Evolutionary conservation across 2,329 filamentous ascomycete genomes (phyloP), one percentile per base, ranked within the genome.

Genomic region (Bisporella sp.): DNA sequence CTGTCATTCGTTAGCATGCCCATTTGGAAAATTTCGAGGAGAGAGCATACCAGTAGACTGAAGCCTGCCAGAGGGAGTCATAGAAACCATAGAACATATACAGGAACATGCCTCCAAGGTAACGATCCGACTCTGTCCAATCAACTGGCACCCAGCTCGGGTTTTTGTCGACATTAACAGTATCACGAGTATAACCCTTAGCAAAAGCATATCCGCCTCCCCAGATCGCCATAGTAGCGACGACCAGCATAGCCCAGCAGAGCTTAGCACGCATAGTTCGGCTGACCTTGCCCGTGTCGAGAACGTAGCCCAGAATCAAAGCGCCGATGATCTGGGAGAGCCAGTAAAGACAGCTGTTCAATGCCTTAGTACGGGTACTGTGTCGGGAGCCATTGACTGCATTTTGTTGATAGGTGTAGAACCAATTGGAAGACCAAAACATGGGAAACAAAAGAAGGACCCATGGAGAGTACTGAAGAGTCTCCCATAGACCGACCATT

Each of bases 61-160:
- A 83, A 0, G 89, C 92, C 73, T 97, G 92, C 85, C 89, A 96
- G 49, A 84, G 80, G 41, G 91, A 89, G 66, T 96, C 92, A 60
- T 84, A 93, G 68, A 93, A 85, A 40, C 89, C 89, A 66, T 93
- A 95, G 69, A 91, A 91, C 62, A 95, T 88, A 73, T 90, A 95
- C 47, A 95, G 71, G 67, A 95, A 89, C 80, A 95, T 88, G 9
- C 87, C 87, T 0, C 85, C 89, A 52, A 84, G 75, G 64, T 85
- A 93, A 48, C 80, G 81, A 31, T 73, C 69, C 8, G 8, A 9
- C 49, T 81, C 74, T 2, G 73, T 76, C 83, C 86, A 93, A 68
- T 93, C 88, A 29, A 55, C 59, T 28, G 57, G 55, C 12, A 53
- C 31, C 21, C 51, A 61, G 35, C 49, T 43, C 8, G 51, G 53